Base-by-base conservation (phyloP, 225 moss, liverwort and hornwort species). In the Marchantia polymorpha region DNA sequence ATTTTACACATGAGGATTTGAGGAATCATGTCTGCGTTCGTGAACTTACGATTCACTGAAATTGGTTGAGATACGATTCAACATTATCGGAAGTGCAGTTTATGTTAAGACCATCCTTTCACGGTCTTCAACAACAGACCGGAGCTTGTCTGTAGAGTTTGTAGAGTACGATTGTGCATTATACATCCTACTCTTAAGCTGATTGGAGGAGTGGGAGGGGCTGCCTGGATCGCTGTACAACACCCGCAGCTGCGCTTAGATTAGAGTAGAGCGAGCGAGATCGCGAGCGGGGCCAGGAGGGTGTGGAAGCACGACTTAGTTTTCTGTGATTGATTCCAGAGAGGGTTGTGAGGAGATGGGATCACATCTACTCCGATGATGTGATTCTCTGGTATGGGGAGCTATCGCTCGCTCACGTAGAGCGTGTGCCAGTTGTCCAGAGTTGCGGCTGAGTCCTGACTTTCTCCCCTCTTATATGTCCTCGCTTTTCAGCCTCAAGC, bases 401-500 rank as follows among this genome's bases (percentile, higher is more conserved):
- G 65, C 65, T 12, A n/a, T 64, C 64, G 64, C 5, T 72, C 72
- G 48, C 49, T 49, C 48, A 72, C 48, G 49, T 29, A 72, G 72
- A 23, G 72, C 56, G 74, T 56, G 58, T 75, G 75, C 75, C 75
- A 75, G 75, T 75, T 58, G 75, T 16, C 26, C 74, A 13, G 52
- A 51, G 52, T 73, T 73, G 29, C 29, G 55, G 56, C 74, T 2
- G 39, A 39, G 39, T 39, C 39, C 39, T 19, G 56, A 55, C 55
- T 59, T 59, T 39, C 58, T 10, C 58, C 5, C 17, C 39, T 2
- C 39, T 59, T 19, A 30, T 75, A 31, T 75, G 20, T 59, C 31
- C 10, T 20, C 4, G 39, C 22, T 58, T 58, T 22, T 58, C 75
- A 75, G 22, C 53, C 39, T 59, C 59, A 27, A 7, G 39, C 58